Conservation (phyloP, 73 alveolate species). For the Chromera velia region DNA sequence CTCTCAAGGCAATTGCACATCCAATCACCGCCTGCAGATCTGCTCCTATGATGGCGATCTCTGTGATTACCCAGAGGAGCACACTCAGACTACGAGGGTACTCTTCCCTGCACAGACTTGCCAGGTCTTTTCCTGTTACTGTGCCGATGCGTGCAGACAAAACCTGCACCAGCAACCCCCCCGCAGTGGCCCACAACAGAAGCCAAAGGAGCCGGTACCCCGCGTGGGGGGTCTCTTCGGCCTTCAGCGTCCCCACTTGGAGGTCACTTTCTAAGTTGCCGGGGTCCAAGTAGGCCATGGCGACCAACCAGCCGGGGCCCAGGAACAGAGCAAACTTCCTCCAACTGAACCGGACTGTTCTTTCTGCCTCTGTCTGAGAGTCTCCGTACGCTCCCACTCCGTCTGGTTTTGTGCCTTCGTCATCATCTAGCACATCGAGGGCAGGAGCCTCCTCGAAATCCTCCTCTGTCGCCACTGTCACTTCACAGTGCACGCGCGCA, state of each 20-base stretch:
- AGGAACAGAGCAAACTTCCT: neutral
- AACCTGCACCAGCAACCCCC: constrained; percentile 54
- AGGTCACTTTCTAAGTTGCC: constrained; percentile 57
- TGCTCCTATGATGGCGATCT: constrained; percentile 68
- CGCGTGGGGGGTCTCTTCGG: constrained; percentile 1
- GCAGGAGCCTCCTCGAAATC: no score
- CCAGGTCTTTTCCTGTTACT: constrained; percentile 63
- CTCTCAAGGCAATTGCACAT: constrained; percentile 55
- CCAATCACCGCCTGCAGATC: constrained; percentile 75
- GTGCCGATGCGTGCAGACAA: constrained; percentile 63
- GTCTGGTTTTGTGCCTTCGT: no score
- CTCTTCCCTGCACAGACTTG: constrained; percentile 54
- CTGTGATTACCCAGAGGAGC: constrained; percentile 71
- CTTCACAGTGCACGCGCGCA: no score
- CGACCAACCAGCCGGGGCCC: constrained; percentile 44
- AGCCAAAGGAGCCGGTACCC: constrained; percentile 68
- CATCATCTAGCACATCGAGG: no score
- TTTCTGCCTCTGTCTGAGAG: no score
- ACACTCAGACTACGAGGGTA: constrained; percentile 49
- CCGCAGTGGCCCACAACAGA: constrained; percentile 45
- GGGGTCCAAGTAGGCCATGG: constrained; percentile 67
- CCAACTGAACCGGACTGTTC: no score
- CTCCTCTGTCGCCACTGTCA: no score
- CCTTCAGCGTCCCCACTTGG: constrained; percentile 48
- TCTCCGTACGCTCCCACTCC: no score